Evolutionary conservation across 495 filamentous ascomycete species (phyloP).

Genomic region (Lichenothelia convexa): DNA sequence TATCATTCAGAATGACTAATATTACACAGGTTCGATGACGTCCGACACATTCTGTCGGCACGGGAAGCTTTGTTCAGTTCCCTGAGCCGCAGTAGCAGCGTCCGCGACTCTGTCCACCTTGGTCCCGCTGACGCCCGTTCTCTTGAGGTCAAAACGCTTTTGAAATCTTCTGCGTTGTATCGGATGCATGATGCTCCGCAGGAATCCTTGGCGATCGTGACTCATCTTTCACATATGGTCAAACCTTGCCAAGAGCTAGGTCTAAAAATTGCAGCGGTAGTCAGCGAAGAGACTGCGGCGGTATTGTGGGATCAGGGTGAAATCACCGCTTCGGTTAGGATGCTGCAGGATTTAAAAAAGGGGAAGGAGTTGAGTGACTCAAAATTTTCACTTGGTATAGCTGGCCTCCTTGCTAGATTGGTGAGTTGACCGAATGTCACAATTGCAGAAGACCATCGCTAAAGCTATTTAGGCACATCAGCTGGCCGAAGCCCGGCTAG

Average conservation of each 20-base stretch:
- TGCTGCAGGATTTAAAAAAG: constrained; percentile 57
- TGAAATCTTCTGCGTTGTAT: constrained; percentile 55
- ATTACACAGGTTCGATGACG: constrained; percentile 54
- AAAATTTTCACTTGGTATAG: constrained; percentile 50
- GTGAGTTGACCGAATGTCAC: constrained; percentile 27
- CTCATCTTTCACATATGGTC: constrained; percentile 59
- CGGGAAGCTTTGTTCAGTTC: constrained; percentile 67
- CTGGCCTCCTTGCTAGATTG: constrained; percentile 70
- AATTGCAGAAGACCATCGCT: background rate
- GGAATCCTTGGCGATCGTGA: constrained; percentile 67
- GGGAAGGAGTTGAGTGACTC: constrained; percentile 47
- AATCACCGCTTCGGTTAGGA: constrained; percentile 72
- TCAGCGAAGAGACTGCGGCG: constrained; percentile 62
- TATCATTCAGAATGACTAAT: no score
- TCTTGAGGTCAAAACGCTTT: constrained; percentile 52
- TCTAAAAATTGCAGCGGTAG: constrained; percentile 54
- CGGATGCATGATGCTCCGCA: constrained; percentile 64
- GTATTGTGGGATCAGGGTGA: constrained; percentile 93
- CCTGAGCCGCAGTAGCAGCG: constrained; percentile 43
- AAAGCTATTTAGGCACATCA: constrained; percentile 42
- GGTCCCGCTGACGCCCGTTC: constrained; percentile 43
- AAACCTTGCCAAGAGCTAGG: constrained; percentile 43
- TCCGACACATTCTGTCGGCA: constrained; percentile 62
- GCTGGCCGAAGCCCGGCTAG: constrained; percentile 78
- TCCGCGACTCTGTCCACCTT: constrained; percentile 40